Evolutionary conservation across 2,329 filamentous ascomycete species (phyloP).

Genomic region (Fusarium lyarnte): DNA sequence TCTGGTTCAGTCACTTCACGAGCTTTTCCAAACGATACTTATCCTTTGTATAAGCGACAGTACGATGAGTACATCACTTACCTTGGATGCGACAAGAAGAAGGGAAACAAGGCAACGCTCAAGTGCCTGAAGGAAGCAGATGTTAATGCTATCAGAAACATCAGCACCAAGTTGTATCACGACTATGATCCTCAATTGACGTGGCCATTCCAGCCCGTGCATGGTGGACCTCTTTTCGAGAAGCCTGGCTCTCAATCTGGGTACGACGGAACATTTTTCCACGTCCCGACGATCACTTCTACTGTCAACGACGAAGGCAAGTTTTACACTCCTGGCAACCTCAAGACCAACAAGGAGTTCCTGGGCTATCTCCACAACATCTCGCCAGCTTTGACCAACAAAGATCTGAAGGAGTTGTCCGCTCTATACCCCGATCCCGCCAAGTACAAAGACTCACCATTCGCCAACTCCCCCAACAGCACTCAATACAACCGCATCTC

Average conservation of each 20-base stretch:
- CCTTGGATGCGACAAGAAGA: constrained; percentile 43
- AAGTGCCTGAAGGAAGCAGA: constrained; percentile 52
- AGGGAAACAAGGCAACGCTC: constrained; percentile 47
- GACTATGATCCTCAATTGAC: constrained; percentile 52
- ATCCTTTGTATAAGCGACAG: constrained; percentile 48
- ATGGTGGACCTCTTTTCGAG: constrained; percentile 56
- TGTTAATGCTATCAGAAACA: constrained; percentile 48
- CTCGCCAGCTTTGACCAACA: constrained; percentile 42
- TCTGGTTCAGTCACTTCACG: constrained; percentile 51
- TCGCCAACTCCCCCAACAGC: constrained; percentile 50
- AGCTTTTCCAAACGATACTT: constrained; percentile 48
- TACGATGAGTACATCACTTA: constrained; percentile 44
- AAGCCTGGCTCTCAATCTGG: constrained; percentile 55
- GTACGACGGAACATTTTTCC: constrained; percentile 51
- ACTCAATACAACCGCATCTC: constrained; percentile 57
- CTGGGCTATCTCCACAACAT: constrained; percentile 50
- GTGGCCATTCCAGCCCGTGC: constrained; percentile 60
- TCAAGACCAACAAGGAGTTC: constrained; percentile 51
- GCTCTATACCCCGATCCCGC: constrained; percentile 50
- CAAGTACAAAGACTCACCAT: constrained; percentile 47
- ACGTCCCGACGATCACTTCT: constrained; percentile 51
- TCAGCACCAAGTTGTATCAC: constrained; percentile 51
- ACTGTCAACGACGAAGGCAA: constrained; percentile 51
- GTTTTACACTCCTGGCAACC: constrained; percentile 44
- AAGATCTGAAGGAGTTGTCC: constrained; percentile 44